A percentile compares a stretch with the other conserved stretches of the same genome.
These are phyloP conservation scores for Tothia fuscella DNA, from an alignment of 2,329 filamentous ascomycete genomes.

Conservation along the genomic window DNA sequence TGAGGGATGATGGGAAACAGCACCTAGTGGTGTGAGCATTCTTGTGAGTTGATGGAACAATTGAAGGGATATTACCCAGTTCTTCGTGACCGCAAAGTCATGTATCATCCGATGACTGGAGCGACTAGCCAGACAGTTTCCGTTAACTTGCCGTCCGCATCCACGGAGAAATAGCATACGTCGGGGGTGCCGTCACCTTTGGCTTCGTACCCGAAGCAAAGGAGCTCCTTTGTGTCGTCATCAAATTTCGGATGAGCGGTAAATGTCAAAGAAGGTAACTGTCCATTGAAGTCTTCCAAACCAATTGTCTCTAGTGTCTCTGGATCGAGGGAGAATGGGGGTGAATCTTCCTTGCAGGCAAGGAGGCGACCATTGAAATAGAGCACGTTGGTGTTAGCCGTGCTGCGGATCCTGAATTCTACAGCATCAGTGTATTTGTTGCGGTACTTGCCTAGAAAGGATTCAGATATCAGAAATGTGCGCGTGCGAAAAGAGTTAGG, in stretches of 20 bases:
- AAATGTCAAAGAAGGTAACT: conserved; percentile 17
- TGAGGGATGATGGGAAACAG: background rate
- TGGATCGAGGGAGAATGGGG: background rate
- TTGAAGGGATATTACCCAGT: too few species aligned
- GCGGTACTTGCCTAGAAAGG: background rate
- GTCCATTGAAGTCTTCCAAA: background rate
- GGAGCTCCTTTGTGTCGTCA: conserved; percentile 29
- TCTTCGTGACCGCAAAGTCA: background rate
- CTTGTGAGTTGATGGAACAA: too few species aligned
- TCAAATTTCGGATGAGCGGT: conserved; percentile 36
- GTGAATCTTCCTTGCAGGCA: background rate
- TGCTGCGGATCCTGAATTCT: background rate
- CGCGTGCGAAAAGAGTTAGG: too few species aligned
- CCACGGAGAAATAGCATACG: background rate
- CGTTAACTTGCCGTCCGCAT: background rate
- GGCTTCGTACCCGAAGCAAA: conserved; percentile 31
- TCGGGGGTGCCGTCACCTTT: conserved; percentile 16
- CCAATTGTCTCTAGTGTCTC: background rate
- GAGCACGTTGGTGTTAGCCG: background rate
- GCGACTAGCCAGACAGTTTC: background rate
- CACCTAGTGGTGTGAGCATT: too few species aligned
- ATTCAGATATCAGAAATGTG: too few species aligned
- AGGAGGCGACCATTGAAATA: background rate
- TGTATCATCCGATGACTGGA: background rate
- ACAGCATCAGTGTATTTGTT: background rate